Evolutionary conservation across 176 grass and related monocot genomes (phyloP).

Genomic region (Triticum aestivum): IWGSC_CS_RefSeq_v2.1 NC_057798.1:497471279-497471778

Average conservation of each 20-base stretch:
- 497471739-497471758: slow-evolving; percentile 95
- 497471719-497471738: slow-evolving; percentile 92
- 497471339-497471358: not conserved
- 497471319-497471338: not conserved
- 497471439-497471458: slow-evolving; percentile 1
- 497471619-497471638: slow-evolving; percentile 71
- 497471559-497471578: slow-evolving; percentile 49
- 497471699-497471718: slow-evolving; percentile 92
- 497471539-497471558: slow-evolving; percentile 13
- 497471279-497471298: not conserved
- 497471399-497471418: not conserved
- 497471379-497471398: not conserved
- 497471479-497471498: slow-evolving; percentile 68
- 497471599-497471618: slow-evolving; percentile 91
- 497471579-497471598: slow-evolving; percentile 65
- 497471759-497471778: slow-evolving; percentile 82
- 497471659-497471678: slow-evolving; percentile 66
- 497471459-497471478: slow-evolving; percentile 90
- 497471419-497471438: not conserved
- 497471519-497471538: slow-evolving; percentile 16
- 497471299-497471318: not conserved
- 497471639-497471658: slow-evolving; percentile 75
- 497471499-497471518: slow-evolving; percentile 63
- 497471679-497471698: slow-evolving; percentile 86
- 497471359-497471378: not conserved